Evolutionary conservation across 768 basidiomycete genomes (phyloP).

Genomic region (Cystobasidium tubakii): DNA sequence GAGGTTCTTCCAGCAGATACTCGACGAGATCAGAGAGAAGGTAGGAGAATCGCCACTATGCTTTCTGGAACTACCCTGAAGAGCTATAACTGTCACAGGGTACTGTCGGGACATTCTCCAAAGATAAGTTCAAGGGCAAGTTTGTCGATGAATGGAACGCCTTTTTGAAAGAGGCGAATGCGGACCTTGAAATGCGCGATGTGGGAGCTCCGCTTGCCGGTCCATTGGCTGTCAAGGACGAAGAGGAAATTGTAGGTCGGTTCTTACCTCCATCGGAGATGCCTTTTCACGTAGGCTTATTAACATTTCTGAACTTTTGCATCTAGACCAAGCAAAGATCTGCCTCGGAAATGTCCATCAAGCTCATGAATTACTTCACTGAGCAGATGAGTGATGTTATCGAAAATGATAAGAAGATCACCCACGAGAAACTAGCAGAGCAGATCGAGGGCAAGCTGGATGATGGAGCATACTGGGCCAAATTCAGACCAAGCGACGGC

Average conservation of each 20-base stretch:
- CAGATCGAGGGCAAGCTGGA: slow-evolving; percentile 84
- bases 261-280: background rate
- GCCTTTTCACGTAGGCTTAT: background rate
- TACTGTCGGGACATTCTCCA: slow-evolving; percentile 65
- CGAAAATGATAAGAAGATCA: slow-evolving; percentile 82
- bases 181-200: slow-evolving; percentile 70
- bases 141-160: slow-evolving; percentile 74
- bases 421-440: slow-evolving; percentile 76
- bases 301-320: background rate
- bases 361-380: slow-evolving; percentile 74
- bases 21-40: slow-evolving; percentile 38
- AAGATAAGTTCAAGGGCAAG: slow-evolving; percentile 81
- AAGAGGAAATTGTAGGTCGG: slow-evolving; percentile 75
- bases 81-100: slow-evolving; percentile 8
- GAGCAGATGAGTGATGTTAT: slow-evolving; percentile 82
- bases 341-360: slow-evolving; percentile 73
- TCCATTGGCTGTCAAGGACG: slow-evolving; percentile 79
- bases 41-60: slow-evolving; percentile 2
- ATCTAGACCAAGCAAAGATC: slow-evolving; percentile 68
- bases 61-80: background rate
- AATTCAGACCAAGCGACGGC: slow-evolving; percentile 62
- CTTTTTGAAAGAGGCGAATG: slow-evolving; percentile 44
- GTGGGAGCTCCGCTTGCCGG: slow-evolving; percentile 68
- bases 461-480: slow-evolving; percentile 87
- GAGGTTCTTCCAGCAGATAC: slow-evolving; percentile 40